Conservation (phyloP, 2,329 filamentous ascomycete genomes). For the Penicillium psychrosexuale region DNA sequence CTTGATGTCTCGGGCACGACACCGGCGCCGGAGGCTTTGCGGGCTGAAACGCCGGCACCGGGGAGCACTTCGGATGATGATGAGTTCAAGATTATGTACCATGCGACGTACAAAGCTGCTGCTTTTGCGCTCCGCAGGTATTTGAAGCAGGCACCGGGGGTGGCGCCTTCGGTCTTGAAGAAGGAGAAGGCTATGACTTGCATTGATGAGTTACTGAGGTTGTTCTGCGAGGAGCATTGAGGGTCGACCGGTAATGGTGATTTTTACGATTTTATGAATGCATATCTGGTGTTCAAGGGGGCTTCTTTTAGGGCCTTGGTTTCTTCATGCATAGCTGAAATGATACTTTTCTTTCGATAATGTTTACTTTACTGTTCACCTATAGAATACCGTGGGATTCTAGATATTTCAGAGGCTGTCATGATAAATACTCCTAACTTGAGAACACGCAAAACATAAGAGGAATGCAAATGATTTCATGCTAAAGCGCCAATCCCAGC, state of each 20-base stretch:
- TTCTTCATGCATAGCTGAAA: not conserved
- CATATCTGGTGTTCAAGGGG: slow-evolving; percentile 13
- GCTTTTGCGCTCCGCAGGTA: slow-evolving; percentile 44
- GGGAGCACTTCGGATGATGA: slow-evolving; percentile 36
- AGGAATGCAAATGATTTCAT: slow-evolving; percentile 11
- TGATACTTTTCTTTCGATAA: not conserved
- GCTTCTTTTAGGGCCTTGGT: not conserved
- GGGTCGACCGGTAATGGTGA: slow-evolving; percentile 3
- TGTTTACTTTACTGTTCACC: not conserved
- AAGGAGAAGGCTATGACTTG: slow-evolving; percentile 42
- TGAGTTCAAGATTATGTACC: slow-evolving; percentile 45
- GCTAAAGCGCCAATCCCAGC: slow-evolving; percentile 13
- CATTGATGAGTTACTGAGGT: slow-evolving; percentile 41
- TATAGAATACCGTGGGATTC: not conserved
- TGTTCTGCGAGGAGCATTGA: slow-evolving; percentile 42
- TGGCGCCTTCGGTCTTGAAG: slow-evolving; percentile 27
- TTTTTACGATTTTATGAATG: slow-evolving; percentile 16
- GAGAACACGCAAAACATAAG: not conserved
- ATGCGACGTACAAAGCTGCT: slow-evolving; percentile 44
- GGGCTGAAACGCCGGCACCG: slow-evolving; percentile 21
- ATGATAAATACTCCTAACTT: not conserved
- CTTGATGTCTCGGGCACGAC: slow-evolving; percentile 9
- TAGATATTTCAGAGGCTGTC: not conserved
- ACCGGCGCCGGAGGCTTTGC: slow-evolving; percentile 11
- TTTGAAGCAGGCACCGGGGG: slow-evolving; percentile 26